Base-by-base conservation (phyloP, 2,329 filamentous ascomycete species). In the Malbranchea cinnamomea region DNA sequence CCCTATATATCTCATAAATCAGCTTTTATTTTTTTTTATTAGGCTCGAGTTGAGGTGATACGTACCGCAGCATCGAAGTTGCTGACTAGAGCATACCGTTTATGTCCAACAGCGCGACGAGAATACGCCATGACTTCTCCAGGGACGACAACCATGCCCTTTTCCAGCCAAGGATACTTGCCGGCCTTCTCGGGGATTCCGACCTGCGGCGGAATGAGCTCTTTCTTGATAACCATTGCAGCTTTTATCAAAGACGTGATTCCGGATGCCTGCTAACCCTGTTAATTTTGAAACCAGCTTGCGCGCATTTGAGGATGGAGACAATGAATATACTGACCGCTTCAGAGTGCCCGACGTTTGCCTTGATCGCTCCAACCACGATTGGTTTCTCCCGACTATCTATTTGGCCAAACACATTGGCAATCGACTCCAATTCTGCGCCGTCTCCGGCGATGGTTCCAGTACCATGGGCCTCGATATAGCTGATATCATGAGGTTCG, bases 21-120 rank as follows among this genome's bases (percentile, higher is more conserved):
- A n/a, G n/a, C n/a, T n/a, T n/a, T n/a, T n/a, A n/a, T n/a, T n/a
- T n/a, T n/a, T n/a, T n/a, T n/a, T n/a, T n/a, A n/a, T n/a, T n/a
- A n/a, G n/a, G n/a, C n/a, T n/a, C n/a, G n/a, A n/a, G n/a, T n/a
- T n/a, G n/a, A n/a, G n/a, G n/a, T n/a, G n/a, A n/a, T n/a, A n/a
- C n/a, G n/a, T n/a, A n/a, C n/a, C 16, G 75, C 71, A 2, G 77
- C 78, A 38, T 67, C 67, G 44, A 79, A 81, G 49, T 77, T 79
- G 56, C 81, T 81, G 37, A 78, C 50, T 12, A 59, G 48, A 0
- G 60, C 54, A 5, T 50, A 48, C 2, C 65, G 50, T 30, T 52
- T 51, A 10, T 44, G 42, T n/a, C 39, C 41, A 12, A 24, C 38
- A 6, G 33, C 37, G 1, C 49, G 38, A 6, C 41, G n/a, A 11